Evolutionary conservation across 169 alveolate genomes (phyloP).

Genomic region (Babesia divergens): DNA sequence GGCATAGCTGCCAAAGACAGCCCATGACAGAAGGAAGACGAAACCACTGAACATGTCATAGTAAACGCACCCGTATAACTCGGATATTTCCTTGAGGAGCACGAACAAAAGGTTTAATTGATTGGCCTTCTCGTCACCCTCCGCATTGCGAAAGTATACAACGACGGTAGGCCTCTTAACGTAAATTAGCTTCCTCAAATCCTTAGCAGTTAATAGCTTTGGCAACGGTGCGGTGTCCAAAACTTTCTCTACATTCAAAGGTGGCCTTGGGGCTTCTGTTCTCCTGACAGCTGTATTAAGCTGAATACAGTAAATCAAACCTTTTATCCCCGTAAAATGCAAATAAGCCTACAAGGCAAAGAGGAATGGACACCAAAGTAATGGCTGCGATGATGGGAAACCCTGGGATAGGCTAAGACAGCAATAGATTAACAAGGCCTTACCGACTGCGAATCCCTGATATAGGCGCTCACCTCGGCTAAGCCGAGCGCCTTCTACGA

Average conservation of each 20-base stretch:
- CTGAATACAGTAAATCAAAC: not conserved
- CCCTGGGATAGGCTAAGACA: not conserved
- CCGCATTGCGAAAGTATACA: not conserved
- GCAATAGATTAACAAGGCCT: not conserved
- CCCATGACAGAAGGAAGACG: too few species aligned
- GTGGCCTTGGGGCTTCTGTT: not conserved
- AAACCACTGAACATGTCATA: too few species aligned
- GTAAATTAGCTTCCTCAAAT: not conserved
- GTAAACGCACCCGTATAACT: conserved; percentile 1
- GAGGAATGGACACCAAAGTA: not conserved
- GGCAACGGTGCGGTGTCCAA: not conserved
- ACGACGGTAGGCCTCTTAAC: conserved; percentile 7
- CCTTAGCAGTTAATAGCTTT: not conserved
- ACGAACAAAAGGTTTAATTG: not conserved
- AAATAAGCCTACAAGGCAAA: not conserved
- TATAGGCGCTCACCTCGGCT: conserved; percentile 16
- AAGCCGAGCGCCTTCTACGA: conserved; percentile 2
- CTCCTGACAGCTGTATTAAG: not conserved
- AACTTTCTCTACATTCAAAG: not conserved
- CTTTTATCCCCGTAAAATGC: not conserved
- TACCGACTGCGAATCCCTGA: conserved; percentile 18
- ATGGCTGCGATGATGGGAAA: conserved; percentile 14
- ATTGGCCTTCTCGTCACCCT: conserved; percentile 11
- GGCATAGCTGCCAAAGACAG: too few species aligned
- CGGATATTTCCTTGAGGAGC: conserved; percentile 11